Percentiles rank a stretch among this genome's conserved stretches.
phyloP scores from a whole-genome alignment of 1,139 yeast genomes.

The Candida smagusa region DNA sequence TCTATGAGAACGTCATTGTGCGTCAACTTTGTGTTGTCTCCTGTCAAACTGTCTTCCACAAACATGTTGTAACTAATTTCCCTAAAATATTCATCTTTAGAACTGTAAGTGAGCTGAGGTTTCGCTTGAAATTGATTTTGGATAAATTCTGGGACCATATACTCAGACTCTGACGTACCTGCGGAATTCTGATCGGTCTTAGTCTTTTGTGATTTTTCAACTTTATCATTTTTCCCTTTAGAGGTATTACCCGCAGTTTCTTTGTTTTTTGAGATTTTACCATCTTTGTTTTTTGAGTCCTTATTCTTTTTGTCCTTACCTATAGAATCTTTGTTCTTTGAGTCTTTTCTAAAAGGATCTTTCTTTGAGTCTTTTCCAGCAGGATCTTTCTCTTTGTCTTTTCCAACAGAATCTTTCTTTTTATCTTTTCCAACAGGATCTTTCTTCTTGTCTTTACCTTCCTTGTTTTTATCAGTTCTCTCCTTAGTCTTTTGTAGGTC shows the following conservation, averaged over 20 bases:
- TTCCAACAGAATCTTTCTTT: background rate
- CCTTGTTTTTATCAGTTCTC: background rate
- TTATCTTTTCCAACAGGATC: background rate
- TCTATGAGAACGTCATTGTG: constrained; percentile 41
- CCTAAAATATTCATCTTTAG: constrained; percentile 50
- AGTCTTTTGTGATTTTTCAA: background rate
- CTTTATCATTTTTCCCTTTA: background rate
- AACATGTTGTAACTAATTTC: constrained; percentile 62
- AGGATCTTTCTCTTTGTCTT: background rate
- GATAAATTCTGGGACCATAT: constrained; percentile 7
- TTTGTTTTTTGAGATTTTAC: background rate
- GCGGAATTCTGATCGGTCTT: background rate
- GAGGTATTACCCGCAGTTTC: background rate
- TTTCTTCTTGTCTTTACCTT: background rate
- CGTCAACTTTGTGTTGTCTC: constrained; percentile 32
- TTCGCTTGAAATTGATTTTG: constrained; percentile 10
- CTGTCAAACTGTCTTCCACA: constrained; percentile 56
- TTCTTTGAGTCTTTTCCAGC: background rate
- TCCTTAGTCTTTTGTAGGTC: background rate
- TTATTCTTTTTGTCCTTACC: background rate
- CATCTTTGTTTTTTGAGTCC: background rate
- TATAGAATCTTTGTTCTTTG: background rate
- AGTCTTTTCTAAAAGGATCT: background rate
- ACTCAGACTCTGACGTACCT: constrained; percentile 1
- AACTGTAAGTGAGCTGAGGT: constrained; percentile 48